Percentiles rank a stretch among this genome's conserved stretches.
These are phyloP conservation scores for Skeletonema costatum DNA, from an alignment of 108 stramenopile genomes.

Conservation along the genomic window DNA sequence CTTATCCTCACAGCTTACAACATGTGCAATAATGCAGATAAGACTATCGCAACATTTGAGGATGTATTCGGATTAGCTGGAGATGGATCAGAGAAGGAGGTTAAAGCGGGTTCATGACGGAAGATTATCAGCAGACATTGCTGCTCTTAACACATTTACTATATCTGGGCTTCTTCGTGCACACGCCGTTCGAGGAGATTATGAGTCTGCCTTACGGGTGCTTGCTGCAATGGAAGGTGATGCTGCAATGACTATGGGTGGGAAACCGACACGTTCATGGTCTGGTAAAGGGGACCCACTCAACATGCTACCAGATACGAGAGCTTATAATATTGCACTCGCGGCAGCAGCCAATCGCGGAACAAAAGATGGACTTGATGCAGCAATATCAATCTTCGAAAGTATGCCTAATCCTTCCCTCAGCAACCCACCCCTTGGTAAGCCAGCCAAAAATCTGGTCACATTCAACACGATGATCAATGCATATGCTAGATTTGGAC, in stretches of 20 bases:
- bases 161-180: conserved; percentile 74
- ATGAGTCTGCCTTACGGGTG: conserved; percentile 59
- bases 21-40: conserved; percentile 59
- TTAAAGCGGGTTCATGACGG: conserved; percentile 22
- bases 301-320: conserved; percentile 69
- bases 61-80: conserved; percentile 66
- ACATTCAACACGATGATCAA: conserved; percentile 84
- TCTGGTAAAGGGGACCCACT: conserved; percentile 65
- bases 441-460: conserved; percentile 62
- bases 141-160: conserved; percentile 74
- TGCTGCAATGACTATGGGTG: conserved; percentile 44
- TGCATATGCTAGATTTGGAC: conserved; percentile 56
- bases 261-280: conserved; percentile 58
- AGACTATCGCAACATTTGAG: conserved; percentile 76
- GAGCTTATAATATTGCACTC: conserved; percentile 79
- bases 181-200: conserved; percentile 69
- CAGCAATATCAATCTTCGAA: conserved; percentile 67
- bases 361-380: conserved; percentile 51
- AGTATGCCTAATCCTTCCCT: conserved; percentile 53
- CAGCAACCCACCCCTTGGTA: conserved; percentile 37
- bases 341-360: conserved; percentile 69
- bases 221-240: conserved; percentile 78
- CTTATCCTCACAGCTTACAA: conserved; percentile 81
- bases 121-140: conserved; percentile 47
- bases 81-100: conserved; percentile 60